A percentile compares a stretch with the other conserved stretches of the same genome.
These are phyloP conservation scores for Penicillium sp. DNA, from an alignment of 2,329 filamentous ascomycete genomes.

Conservation along the genomic window DNA sequence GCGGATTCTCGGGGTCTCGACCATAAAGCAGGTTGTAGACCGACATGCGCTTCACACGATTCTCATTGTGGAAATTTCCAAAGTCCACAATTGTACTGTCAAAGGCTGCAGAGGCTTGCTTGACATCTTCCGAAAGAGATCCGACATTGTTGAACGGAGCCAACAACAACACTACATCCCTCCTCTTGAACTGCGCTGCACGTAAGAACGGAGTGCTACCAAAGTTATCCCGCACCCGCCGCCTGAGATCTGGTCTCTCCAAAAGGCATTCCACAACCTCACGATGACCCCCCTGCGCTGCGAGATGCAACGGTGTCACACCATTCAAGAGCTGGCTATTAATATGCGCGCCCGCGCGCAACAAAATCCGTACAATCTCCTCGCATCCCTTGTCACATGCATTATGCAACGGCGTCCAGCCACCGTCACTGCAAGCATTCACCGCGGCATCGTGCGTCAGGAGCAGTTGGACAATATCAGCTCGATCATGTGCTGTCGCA, in stretches of 20 bases:
- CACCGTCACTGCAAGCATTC: constrained; percentile 51
- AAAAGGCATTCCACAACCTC: constrained; percentile 39
- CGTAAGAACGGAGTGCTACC: constrained; percentile 43
- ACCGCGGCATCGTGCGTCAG: constrained; percentile 48
- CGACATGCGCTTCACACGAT: constrained; percentile 49
- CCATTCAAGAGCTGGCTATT: constrained; percentile 42
- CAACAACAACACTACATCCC: constrained; percentile 37
- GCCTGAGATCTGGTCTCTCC: constrained; percentile 33
- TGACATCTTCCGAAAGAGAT: constrained; percentile 40
- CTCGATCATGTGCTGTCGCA: constrained; percentile 47
- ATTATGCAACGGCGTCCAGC: constrained; percentile 57
- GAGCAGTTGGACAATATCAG: constrained; percentile 41
- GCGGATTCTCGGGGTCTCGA: constrained; percentile 46
- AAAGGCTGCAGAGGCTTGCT: constrained; percentile 50
- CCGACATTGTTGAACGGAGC: constrained; percentile 41
- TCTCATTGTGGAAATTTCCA: constrained; percentile 45
- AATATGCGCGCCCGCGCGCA: constrained; percentile 38
- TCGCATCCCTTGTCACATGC: constrained; percentile 53
- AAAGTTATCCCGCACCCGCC: constrained; percentile 38
- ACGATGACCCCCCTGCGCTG: constrained; percentile 40
- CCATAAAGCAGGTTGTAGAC: constrained; percentile 57
- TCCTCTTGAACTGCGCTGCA: constrained; percentile 42
- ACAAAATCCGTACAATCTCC: constrained; percentile 46
- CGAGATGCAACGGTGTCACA: constrained; percentile 42
- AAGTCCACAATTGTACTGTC: constrained; percentile 58